A percentile compares a stretch with the other conserved stretches of the same genome.
Evolutionary conservation across 352 stramenopile species (phyloP).

Genomic region (Phytopythium mirpurense): DNA sequence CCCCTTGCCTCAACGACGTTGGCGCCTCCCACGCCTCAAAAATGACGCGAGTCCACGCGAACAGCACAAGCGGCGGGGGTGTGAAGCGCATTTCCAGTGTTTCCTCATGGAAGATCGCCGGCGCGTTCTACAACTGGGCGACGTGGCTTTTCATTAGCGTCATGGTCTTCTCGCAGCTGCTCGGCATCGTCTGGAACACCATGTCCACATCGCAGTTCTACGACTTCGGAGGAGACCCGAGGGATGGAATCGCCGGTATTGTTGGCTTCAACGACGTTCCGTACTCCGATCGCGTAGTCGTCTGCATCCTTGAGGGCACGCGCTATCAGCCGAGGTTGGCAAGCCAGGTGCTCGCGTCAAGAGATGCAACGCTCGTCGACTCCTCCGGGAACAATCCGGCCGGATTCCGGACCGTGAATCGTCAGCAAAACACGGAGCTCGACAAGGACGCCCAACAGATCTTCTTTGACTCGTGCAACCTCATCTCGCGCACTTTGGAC

Average conservation of each 20-base stretch:
- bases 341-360: constrained; percentile 9
- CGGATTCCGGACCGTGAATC: constrained; percentile 24
- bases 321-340: constrained; percentile 19
- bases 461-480: constrained; percentile 4
- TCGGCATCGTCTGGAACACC: constrained; percentile 15
- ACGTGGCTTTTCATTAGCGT: constrained; percentile 18
- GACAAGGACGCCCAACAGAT: not conserved
- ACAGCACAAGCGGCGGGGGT: too few relatives aligned
- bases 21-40: too few relatives aligned
- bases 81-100: too few relatives aligned
- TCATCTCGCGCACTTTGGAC: constrained; percentile 8
- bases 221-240: constrained; percentile 6
- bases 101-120: not conserved
- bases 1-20: too few relatives aligned
- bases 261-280: constrained; percentile 28
- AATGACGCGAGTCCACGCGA: too few relatives aligned
- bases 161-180: constrained; percentile 22
- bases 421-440: not conserved
- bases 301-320: constrained; percentile 16
- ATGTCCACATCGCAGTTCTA: not conserved
- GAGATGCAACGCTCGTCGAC: constrained; percentile 1
- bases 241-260: constrained; percentile 7
- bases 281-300: constrained; percentile 26
- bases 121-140: constrained; percentile 17
- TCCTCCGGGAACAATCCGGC: constrained; percentile 5